These are phyloP conservation scores for Apiospora marii DNA, from an alignment of 2,329 filamentous ascomycete genomes.

Conservation along the genomic window DNA sequence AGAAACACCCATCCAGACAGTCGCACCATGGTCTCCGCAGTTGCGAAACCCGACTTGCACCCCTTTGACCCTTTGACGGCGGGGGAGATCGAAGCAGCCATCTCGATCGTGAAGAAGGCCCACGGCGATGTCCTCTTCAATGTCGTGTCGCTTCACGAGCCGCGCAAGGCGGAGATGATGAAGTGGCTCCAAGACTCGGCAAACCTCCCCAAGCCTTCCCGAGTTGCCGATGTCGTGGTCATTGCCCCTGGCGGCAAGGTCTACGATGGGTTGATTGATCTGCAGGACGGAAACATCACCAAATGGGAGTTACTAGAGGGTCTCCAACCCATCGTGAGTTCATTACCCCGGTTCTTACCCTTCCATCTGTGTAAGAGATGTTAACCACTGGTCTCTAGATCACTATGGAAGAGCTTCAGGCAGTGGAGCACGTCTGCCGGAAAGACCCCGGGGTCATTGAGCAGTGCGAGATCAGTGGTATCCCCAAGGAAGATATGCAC, in stretches of 20 bases:
- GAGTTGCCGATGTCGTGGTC: slow-evolving; percentile 83
- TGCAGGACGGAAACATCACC: slow-evolving; percentile 70
- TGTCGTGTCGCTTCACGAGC: slow-evolving; percentile 84
- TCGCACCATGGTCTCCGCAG: slow-evolving; percentile 4
- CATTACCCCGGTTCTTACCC: neutral
- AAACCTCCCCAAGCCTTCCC: slow-evolving; percentile 66
- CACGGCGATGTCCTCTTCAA: slow-evolving; percentile 83
- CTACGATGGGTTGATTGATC: slow-evolving; percentile 82
- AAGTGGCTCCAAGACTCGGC: slow-evolving; percentile 76
- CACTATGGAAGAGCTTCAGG: slow-evolving; percentile 87
- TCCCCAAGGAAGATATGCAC: slow-evolving; percentile 84
- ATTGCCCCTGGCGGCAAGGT: slow-evolving; percentile 82
- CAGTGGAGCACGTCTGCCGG: slow-evolving; percentile 78
- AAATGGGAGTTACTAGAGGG: slow-evolving; percentile 79
- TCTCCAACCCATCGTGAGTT: slow-evolving; percentile 78
- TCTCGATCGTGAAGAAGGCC: slow-evolving; percentile 72
- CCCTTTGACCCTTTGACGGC: slow-evolving; percentile 81
- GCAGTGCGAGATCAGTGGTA: slow-evolving; percentile 84
- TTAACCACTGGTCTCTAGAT: slow-evolving; percentile 60
- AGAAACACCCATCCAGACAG: neutral
- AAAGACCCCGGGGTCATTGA: slow-evolving; percentile 88
- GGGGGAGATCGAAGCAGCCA: slow-evolving; percentile 76
- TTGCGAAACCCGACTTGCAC: slow-evolving; percentile 49
- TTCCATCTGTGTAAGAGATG: neutral
- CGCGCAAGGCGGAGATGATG: slow-evolving; percentile 84